phyloP scores from a whole-genome alignment of 2,329 filamentous ascomycete genomes.

The Ophiosphaerella herpotricha region DNA sequence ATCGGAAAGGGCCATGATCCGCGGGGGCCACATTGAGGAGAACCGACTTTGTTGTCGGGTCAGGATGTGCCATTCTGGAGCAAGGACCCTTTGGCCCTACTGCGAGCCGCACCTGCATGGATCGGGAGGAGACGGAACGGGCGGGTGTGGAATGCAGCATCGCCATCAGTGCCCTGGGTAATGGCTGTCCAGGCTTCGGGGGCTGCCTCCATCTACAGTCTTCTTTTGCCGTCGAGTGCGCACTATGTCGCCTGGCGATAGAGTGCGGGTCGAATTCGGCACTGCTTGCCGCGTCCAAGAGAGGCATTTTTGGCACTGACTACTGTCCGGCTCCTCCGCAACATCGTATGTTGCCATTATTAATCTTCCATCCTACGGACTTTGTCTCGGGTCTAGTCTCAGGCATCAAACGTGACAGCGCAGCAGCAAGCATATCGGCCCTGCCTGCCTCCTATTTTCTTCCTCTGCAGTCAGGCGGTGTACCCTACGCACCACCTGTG shows the following conservation, averaged over 20 bases:
- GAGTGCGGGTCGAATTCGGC: not conserved
- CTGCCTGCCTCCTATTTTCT: no score
- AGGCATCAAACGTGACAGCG: not conserved
- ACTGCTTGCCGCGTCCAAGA: not conserved
- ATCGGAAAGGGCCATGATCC: slow-evolving; percentile 30
- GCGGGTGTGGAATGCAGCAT: not conserved
- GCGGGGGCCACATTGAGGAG: slow-evolving; percentile 15
- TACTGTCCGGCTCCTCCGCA: not conserved
- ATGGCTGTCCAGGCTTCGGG: no score
- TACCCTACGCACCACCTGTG: no score
- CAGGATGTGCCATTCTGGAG: not conserved
- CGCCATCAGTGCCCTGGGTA: no score
- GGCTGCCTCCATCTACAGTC: no score
- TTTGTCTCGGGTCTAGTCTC: slow-evolving; percentile 15
- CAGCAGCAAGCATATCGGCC: not conserved
- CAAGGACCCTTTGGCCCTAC: not conserved
- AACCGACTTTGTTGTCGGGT: slow-evolving; percentile 7
- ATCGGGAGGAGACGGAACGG: slow-evolving; percentile 1
- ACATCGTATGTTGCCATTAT: slow-evolving; percentile 1
- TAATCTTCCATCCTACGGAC: slow-evolving; percentile 13
- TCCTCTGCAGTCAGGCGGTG: no score
- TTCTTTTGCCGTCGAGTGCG: no score
- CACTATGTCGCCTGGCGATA: not conserved
- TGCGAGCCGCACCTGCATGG: not conserved
- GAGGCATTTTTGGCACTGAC: not conserved